Percentiles rank a stretch among this genome's conserved stretches.
Conservation (phyloP, 805 yeast species). For the Wickerhamomyces silvicola region DNA sequence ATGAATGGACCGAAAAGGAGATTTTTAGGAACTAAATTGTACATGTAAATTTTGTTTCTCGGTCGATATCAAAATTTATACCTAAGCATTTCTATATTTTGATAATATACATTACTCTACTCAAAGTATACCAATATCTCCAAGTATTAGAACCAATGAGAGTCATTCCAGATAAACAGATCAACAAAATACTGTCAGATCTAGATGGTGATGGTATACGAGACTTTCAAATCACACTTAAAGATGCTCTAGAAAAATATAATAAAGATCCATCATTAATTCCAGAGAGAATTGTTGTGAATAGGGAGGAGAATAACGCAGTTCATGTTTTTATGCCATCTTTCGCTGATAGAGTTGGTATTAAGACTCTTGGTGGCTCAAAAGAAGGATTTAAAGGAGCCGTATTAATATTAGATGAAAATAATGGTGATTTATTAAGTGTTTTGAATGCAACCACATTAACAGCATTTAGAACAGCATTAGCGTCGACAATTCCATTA, state of each 20-base stretch:
- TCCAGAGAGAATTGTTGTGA: slow-evolving; percentile 48
- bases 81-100: too few relatives aligned
- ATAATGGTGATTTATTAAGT: slow-evolving; percentile 45
- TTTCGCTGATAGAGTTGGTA: slow-evolving; percentile 48
- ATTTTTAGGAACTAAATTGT: too few relatives aligned
- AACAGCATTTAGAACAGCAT: slow-evolving; percentile 64
- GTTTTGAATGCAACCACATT: slow-evolving; percentile 50
- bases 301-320: slow-evolving; percentile 29
- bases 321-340: slow-evolving; percentile 64
- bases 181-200: slow-evolving; percentile 22
- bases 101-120: too few relatives aligned
- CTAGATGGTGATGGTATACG: slow-evolving; percentile 24
- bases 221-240: slow-evolving; percentile 31
- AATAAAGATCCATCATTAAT: slow-evolving; percentile 37
- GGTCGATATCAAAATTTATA: too few relatives aligned
- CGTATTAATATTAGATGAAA: slow-evolving; percentile 42
- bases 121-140: too few relatives aligned
- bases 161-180: slow-evolving; percentile 27
- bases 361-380: slow-evolving; percentile 56
- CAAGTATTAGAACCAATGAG: slow-evolving; percentile 22
- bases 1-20: not conserved
- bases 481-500: slow-evolving; percentile 46
- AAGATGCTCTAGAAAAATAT: slow-evolving; percentile 35
- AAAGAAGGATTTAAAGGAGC: slow-evolving; percentile 54
- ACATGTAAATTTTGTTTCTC: too few relatives aligned